A percentile compares a stretch with the other conserved stretches of the same genome.
Conservation (phyloP, 1,139 yeast species). For the Scheffersomyces quercinus region DNA sequence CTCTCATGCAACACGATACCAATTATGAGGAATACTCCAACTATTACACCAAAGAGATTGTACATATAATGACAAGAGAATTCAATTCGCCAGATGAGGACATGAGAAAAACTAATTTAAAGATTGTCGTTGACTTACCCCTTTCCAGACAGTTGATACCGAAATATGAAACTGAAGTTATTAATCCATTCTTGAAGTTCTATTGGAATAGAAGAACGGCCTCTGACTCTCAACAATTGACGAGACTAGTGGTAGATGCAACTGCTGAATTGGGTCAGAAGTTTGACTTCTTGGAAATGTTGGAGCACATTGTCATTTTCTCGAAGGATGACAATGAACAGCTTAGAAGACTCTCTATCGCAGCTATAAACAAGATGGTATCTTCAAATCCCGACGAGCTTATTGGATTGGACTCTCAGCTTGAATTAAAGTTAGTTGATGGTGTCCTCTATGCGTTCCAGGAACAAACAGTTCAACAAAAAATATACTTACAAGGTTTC, state of each 20-base stretch:
- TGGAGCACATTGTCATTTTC: constrained; percentile 57
- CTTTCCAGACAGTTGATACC: constrained; percentile 28
- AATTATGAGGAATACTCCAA: constrained; percentile 69
- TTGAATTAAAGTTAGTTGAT: constrained; percentile 74
- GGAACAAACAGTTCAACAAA: constrained; percentile 62
- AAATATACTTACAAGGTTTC: constrained; percentile 61
- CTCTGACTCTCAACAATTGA: constrained; percentile 46
- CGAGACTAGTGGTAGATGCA: constrained; percentile 69
- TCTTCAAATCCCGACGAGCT: constrained; percentile 28
- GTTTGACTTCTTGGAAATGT: constrained; percentile 63
- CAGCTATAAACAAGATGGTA: constrained; percentile 50
- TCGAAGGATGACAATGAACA: constrained; percentile 85
- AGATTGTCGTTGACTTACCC: constrained; percentile 34
- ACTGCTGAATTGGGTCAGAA: constrained; percentile 66
- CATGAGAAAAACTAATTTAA: constrained; percentile 73
- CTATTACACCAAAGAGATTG: constrained; percentile 74
- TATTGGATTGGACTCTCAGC: constrained; percentile 36
- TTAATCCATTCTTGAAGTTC: constrained; percentile 63
- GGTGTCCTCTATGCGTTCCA: constrained; percentile 84
- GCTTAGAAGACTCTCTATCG: constrained; percentile 76
- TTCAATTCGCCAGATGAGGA: constrained; percentile 86
- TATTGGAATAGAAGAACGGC: constrained; percentile 84
- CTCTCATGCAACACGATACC: constrained; percentile 67
- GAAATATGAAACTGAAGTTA: constrained; percentile 41
- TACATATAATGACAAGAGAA: constrained; percentile 68